These are phyloP conservation scores for Pilasporangium apinafurcum DNA, from an alignment of 352 stramenopile species.

Conservation along the genomic window DNA sequence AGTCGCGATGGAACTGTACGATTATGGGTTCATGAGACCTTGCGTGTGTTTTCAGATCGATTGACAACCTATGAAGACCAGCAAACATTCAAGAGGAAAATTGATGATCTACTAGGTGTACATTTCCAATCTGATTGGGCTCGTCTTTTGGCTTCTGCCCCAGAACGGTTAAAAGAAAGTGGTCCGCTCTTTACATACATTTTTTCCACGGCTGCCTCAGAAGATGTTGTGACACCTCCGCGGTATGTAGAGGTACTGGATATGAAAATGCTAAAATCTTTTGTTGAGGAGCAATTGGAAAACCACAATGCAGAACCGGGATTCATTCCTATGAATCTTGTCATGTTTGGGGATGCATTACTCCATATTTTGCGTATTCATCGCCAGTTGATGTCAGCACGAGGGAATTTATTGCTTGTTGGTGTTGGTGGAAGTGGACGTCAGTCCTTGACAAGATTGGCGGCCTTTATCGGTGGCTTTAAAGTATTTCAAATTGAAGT, in stretches of 20 bases:
- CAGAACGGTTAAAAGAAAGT: constrained; percentile 72
- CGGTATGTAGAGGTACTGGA: constrained; percentile 83
- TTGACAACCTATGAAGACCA: constrained; percentile 87
- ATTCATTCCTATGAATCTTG: constrained; percentile 86
- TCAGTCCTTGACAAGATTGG: constrained; percentile 85
- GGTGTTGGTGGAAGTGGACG: constrained; percentile 88
- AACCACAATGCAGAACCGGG: constrained; percentile 89
- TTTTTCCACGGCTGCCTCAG: constrained; percentile 33
- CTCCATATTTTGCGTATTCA: constrained; percentile 90
- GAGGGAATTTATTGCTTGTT: constrained; percentile 89
- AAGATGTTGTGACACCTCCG: constrained; percentile 12
- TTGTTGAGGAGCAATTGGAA: constrained; percentile 88
- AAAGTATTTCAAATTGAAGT: constrained; percentile 92
- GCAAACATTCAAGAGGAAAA: constrained; percentile 84
- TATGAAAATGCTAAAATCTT: constrained; percentile 81
- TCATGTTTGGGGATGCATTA: constrained; percentile 89
- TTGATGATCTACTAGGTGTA: constrained; percentile 67
- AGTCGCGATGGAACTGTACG: constrained; percentile 68
- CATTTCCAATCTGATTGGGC: constrained; percentile 80
- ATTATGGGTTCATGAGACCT: constrained; percentile 88
- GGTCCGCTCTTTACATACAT: constrained; percentile 80
- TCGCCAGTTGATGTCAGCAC: constrained; percentile 80
- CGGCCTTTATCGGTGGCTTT: constrained; percentile 86
- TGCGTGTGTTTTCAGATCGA: constrained; percentile 88
- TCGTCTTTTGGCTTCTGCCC: constrained; percentile 40